Evolutionary conservation across 495 filamentous ascomycete species (phyloP).

Genomic region (Daldinia grandis): DNA sequence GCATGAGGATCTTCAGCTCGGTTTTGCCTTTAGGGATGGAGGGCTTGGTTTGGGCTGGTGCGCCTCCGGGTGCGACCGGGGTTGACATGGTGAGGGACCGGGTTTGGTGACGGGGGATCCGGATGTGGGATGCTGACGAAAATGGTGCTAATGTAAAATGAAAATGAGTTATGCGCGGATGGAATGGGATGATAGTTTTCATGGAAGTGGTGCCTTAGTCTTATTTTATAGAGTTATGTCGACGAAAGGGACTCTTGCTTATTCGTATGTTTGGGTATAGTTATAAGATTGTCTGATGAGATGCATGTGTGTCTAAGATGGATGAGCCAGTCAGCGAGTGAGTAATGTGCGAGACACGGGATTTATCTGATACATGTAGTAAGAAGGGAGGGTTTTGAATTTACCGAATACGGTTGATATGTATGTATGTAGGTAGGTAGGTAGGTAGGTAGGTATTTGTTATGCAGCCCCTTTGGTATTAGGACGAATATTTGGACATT

Average conservation of each 20-base stretch:
- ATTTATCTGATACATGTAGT: no score
- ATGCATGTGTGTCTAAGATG: no score
- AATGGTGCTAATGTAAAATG: neutral
- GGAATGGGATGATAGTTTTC: conserved; percentile 1
- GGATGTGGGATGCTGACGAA: conserved; percentile 1
- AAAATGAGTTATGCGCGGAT: neutral
- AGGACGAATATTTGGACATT: neutral
- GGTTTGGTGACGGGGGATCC: neutral
- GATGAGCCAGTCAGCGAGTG: no score
- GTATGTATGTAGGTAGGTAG: no score
- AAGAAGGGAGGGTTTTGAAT: no score
- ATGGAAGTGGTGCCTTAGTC: neutral
- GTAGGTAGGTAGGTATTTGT: no score
- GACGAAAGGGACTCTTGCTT: neutral
- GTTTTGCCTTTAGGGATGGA: conserved; percentile 45
- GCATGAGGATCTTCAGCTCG: conserved; percentile 64
- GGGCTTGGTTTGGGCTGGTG: conserved; percentile 12
- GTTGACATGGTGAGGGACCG: conserved; percentile 20
- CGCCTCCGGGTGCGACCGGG: neutral
- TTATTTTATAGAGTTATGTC: neutral
- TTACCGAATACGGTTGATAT: neutral
- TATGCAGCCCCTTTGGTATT: neutral
- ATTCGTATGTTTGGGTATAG: no score
- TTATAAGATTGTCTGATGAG: no score
- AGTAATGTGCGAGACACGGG: no score